These are phyloP conservation scores for Lipomyces sp. DNA, from an alignment of 805 yeast genomes.

Conservation along the genomic window DNA sequence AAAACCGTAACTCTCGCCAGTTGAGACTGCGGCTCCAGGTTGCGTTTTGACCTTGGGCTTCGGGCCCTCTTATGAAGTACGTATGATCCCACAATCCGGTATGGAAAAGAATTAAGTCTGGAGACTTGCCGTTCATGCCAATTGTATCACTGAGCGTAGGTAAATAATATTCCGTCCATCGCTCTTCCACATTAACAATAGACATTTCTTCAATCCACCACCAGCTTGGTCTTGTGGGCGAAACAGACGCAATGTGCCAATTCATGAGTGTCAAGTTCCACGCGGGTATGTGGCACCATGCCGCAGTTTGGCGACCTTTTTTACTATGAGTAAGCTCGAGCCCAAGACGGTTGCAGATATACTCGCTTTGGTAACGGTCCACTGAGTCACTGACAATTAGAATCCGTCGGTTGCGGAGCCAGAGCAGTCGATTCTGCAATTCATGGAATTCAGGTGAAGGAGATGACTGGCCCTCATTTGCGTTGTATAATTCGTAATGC, in stretches of 20 bases:
- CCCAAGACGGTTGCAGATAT: conserved; percentile 23
- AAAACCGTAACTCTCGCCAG: conserved; percentile 19
- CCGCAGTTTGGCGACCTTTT: conserved; percentile 8
- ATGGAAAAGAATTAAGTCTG: conserved; percentile 18
- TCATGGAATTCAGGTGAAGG: not conserved
- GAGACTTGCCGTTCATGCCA: conserved; percentile 15
- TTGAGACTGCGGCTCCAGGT: conserved; percentile 1
- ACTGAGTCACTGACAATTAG: conserved; percentile 29
- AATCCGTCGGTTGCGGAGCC: conserved; percentile 29
- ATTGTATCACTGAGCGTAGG: not conserved
- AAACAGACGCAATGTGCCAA: conserved; percentile 20
- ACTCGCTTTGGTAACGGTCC: conserved; percentile 23
- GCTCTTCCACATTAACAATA: conserved; percentile 19
- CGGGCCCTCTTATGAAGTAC: not conserved
- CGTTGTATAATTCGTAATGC: not conserved
- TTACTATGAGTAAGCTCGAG: conserved; percentile 3
- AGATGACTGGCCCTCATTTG: not conserved
- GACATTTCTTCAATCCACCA: conserved; percentile 19
- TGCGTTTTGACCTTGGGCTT: not conserved
- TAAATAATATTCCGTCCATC: conserved; percentile 10
- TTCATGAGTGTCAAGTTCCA: conserved; percentile 15
- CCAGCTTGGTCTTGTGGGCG: conserved; percentile 21
- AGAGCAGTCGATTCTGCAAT: conserved; percentile 6
- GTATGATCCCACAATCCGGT: conserved; percentile 20
- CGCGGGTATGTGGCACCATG: conserved; percentile 11